These are phyloP conservation scores for Collybia mongolica DNA, from an alignment of 768 basidiomycete genomes.

Conservation along the genomic window DNA sequence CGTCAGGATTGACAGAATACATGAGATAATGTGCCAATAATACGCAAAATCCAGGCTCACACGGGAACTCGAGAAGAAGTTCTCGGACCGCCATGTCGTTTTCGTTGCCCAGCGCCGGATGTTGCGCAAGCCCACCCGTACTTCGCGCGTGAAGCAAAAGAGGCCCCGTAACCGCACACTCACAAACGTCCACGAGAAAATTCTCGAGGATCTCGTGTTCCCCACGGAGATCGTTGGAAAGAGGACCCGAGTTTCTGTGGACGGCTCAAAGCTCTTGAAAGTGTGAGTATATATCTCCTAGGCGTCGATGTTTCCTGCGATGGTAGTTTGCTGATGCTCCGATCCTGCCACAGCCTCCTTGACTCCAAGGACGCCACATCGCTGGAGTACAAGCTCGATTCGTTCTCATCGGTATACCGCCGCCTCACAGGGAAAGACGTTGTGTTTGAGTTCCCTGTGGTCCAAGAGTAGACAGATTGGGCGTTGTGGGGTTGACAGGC, in stretches of 20 bases:
- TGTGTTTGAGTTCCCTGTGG: conserved; percentile 87
- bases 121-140: conserved; percentile 95
- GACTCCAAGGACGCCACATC: conserved; percentile 98
- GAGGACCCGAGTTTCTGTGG: conserved; percentile 90
- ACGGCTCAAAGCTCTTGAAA: conserved; percentile 95
- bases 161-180: conserved; percentile 95
- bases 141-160: conserved; percentile 92
- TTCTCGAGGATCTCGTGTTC: conserved; percentile 98
- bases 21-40: conserved; percentile 10
- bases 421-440: conserved; percentile 97
- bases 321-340: conserved; percentile 14
- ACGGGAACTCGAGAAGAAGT: conserved; percentile 99
- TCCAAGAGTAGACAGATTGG: conserved; percentile 53
- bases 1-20: conserved; percentile 8
- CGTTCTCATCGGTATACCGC: conserved; percentile 96
- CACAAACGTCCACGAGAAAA: conserved; percentile 96
- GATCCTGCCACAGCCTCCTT: conserved; percentile 65
- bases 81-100: conserved; percentile 98
- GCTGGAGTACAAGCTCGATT: conserved; percentile 99
- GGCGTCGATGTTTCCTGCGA: conserved; percentile 5
- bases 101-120: conserved; percentile 99
- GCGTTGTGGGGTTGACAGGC: conserved; percentile 18
- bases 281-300: conserved; percentile 65
- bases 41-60: conserved; percentile 66
- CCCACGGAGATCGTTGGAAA: conserved; percentile 99